Evolutionary conservation across 441 rosid species (phyloP), one percentile per base, ranked within the genome.

Genomic region (Bruguiera hainesii): DNA sequence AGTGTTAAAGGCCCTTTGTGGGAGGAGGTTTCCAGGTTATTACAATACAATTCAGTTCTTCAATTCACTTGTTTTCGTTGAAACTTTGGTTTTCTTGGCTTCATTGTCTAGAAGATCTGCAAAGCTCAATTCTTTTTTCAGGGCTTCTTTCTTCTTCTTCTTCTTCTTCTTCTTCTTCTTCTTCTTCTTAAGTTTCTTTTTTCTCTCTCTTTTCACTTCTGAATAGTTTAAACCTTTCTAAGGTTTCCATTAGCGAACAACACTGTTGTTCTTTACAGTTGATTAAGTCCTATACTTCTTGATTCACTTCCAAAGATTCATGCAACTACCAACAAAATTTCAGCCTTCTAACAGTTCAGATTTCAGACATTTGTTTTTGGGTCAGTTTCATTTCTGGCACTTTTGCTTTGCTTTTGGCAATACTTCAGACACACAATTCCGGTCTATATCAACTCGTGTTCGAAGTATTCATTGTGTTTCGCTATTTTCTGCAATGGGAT

Each of bases 21-120:
- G 96, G 93, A 89, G 61, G 80, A 89, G 53, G 84, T 89, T 67
- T 87, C 89, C 69, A 84, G 85, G 89, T 87, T 37, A 66, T 63
- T 61, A 11, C 16, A 23, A 50, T 1, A n/a, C 18, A 25, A 5
- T 61, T 58, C 50, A 60, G 10, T 31, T 33, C 16, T 33, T 25
- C 18, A 13, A 42, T 42, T 42, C 48, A 42, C 48, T 42, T 42
- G 16, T 11, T 42, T 42, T 11, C 16, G 16, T 42, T 42, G 48
- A 42, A 42, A 13, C 48, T 11, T 42, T 11, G 18, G 18, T 11
- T 42, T 42, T 42, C 48, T 42, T 42, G 48, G 48, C 48, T 42
- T 42, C 48, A 42, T 42, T 42, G 48, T 42, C 16, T 42, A 18
- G 4, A 42, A 42, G 48, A 42, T 42, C 48, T 42, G 48, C 16